Percentiles rank a stretch among this genome's conserved stretches.
phyloP scores from a whole-genome alignment of 192 early-diverging fungal genomes.

The Coemansia asiatica region DNA sequence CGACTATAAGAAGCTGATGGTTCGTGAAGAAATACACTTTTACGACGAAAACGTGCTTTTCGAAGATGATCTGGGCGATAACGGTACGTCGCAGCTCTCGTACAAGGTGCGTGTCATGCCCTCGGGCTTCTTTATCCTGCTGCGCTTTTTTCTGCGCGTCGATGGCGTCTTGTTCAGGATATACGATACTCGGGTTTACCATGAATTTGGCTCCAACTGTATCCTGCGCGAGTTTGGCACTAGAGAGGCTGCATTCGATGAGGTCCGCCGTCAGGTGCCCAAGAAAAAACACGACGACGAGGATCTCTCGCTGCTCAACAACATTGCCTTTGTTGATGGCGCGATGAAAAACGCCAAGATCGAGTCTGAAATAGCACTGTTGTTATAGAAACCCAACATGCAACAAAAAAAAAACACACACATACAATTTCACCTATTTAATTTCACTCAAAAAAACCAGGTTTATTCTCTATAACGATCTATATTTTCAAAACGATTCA shows the following conservation, averaged over 20 bases:
- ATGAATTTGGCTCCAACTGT: slow-evolving; percentile 70
- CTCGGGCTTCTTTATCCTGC: slow-evolving; percentile 81
- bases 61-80: slow-evolving; percentile 97
- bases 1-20: slow-evolving; percentile 73
- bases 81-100: slow-evolving; percentile 79
- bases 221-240: slow-evolving; percentile 72
- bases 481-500: too few relatives aligned
- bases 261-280: slow-evolving; percentile 42
- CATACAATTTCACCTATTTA: neutral
- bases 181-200: slow-evolving; percentile 88
- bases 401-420: neutral
- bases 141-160: slow-evolving; percentile 88
- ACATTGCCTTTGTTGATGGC: slow-evolving; percentile 49
- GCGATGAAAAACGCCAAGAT: slow-evolving; percentile 30
- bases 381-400: slow-evolving; percentile 5
- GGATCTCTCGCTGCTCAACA: slow-evolving; percentile 51
- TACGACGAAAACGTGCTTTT: slow-evolving; percentile 93
- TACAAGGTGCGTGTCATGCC: slow-evolving; percentile 94
- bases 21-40: slow-evolving; percentile 84
- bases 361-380: slow-evolving; percentile 34
- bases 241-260: slow-evolving; percentile 65
- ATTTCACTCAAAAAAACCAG: neutral
- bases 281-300: slow-evolving; percentile 48
- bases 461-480: too few relatives aligned
- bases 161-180: slow-evolving; percentile 90